These are phyloP conservation scores for Metarhizium robertsii DNA, from an alignment of 2,329 filamentous ascomycete genomes.

Conservation along the genomic window DNA sequence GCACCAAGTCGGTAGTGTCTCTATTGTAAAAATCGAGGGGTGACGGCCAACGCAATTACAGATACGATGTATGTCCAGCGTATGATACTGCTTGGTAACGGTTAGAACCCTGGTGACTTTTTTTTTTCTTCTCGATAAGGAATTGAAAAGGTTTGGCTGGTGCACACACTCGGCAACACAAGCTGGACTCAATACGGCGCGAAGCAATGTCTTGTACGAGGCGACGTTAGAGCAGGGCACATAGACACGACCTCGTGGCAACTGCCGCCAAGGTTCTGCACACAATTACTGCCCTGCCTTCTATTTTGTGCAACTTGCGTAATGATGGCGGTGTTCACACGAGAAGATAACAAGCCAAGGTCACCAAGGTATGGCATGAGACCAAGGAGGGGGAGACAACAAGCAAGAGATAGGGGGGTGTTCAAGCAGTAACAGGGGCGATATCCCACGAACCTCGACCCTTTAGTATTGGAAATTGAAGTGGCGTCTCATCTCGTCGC, in stretches of 20 bases:
- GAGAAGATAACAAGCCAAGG: neutral
- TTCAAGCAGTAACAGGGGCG: neutral
- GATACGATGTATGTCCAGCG: neutral
- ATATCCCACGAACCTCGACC: conserved; percentile 3
- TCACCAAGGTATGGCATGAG: neutral
- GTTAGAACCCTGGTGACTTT: neutral
- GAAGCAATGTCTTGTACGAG: neutral
- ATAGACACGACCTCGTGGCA: neutral
- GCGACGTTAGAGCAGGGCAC: neutral
- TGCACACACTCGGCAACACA: neutral
- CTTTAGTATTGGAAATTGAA: neutral
- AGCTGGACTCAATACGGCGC: neutral
- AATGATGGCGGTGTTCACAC: neutral
- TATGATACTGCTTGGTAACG: neutral
- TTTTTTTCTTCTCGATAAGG: neutral
- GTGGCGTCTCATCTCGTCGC: conserved; percentile 4
- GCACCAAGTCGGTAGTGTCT: neutral
- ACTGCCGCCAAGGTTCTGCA: neutral
- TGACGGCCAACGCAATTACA: neutral
- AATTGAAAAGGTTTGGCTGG: neutral
- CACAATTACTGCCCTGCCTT: neutral
- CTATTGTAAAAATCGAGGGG: neutral
- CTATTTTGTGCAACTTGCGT: neutral
- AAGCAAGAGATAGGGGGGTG: neutral
- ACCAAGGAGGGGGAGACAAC: neutral